phyloP scores from a whole-genome alignment of 768 basidiomycete genomes.

The Amanita pallidorosea region DNA sequence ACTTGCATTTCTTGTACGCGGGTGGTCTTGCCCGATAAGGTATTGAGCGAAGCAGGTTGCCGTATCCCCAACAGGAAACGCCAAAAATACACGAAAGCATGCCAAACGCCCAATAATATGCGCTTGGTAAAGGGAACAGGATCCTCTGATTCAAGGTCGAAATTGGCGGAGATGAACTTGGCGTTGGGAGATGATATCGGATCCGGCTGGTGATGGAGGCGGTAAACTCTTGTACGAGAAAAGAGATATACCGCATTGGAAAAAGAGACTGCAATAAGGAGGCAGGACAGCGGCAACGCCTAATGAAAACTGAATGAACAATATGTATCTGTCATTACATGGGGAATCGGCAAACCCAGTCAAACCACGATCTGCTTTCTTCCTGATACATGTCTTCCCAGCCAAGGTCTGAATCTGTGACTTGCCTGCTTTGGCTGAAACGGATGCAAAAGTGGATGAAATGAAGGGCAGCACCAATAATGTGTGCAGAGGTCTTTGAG shows the following conservation, averaged over 20 bases:
- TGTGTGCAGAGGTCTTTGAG: slow-evolving; percentile 52
- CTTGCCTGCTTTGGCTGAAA: slow-evolving; percentile 40
- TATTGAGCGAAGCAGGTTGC: slow-evolving; percentile 26
- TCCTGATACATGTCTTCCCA: slow-evolving; percentile 77
- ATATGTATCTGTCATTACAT: slow-evolving; percentile 4
- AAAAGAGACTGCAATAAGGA: slow-evolving; percentile 43
- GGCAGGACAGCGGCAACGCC: slow-evolving; percentile 54
- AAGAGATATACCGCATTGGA: slow-evolving; percentile 59
- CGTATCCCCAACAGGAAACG: slow-evolving; percentile 59
- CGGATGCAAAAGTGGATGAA: slow-evolving; percentile 58
- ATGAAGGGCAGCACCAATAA: slow-evolving; percentile 57
- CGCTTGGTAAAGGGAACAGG: slow-evolving; percentile 36
- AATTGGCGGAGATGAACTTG: slow-evolving; percentile 47
- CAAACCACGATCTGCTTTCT: slow-evolving; percentile 58
- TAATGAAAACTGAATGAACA: slow-evolving; percentile 16
- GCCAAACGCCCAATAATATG: slow-evolving; percentile 36
- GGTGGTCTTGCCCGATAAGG: slow-evolving; percentile 29
- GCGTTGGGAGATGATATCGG: slow-evolving; percentile 64
- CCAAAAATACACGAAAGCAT: slow-evolving; percentile 42
- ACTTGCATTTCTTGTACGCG: slow-evolving; percentile 69
- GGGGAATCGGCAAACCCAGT: slow-evolving; percentile 49
- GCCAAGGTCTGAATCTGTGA: slow-evolving; percentile 57
- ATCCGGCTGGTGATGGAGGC: slow-evolving; percentile 50
- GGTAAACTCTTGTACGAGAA: slow-evolving; percentile 59
- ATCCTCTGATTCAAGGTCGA: slow-evolving; percentile 32